Evolutionary conservation across 2,329 filamentous ascomycete genomes (phyloP), one percentile per base, ranked within the genome.

Genomic region (Microdochium paspali): DNA sequence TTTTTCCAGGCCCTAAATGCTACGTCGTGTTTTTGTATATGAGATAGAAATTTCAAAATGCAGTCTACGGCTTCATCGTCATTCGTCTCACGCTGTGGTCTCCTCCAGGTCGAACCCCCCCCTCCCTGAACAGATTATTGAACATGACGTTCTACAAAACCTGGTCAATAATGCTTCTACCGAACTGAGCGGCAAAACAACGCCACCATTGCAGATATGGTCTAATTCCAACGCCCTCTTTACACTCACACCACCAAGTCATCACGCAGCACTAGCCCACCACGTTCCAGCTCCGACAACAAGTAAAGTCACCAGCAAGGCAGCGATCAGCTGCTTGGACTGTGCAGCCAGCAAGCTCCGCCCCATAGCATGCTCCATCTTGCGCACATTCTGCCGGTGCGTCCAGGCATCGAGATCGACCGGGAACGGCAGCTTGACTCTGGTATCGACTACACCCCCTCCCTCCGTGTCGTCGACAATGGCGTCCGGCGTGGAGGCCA

Each of bases 361-460:
- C 7, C 77, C 77, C 2, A 73, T 70, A 44, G 73, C 55, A 24
- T 70, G 52, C 59, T 77, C 74, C 51, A 64, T 67, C 51, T 63
- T 60, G 45, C 73, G 61, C 20, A 72, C 74, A 10, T 66, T 66
- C 18, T 62, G 65, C 24, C 77, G 67, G 47, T 75, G 66, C 42
- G 70, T 68, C 75, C 77, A 80, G 2, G 76, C 70, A 51, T 77
- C 71, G 2, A 72, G 67, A 52, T 80, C 74, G 44, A 81, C 68
- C 43, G 74, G 67, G 12, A 75, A 66, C 1, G 76, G 77, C 26
- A 79, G 62, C 42, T 55, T 59, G 32, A 59, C 53, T 25, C 60
- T 55, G 6, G 57, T 58, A 42, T 61, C 55, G 13, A 54, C 46
- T n/a, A 44, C 24, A 10, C 48, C 46, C 4, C 24, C n/a, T n/a